Evolutionary conservation across 352 stramenopile species (phyloP), one percentile per base, ranked within the genome.

Genomic region (Phytophthora quininea): DNA sequence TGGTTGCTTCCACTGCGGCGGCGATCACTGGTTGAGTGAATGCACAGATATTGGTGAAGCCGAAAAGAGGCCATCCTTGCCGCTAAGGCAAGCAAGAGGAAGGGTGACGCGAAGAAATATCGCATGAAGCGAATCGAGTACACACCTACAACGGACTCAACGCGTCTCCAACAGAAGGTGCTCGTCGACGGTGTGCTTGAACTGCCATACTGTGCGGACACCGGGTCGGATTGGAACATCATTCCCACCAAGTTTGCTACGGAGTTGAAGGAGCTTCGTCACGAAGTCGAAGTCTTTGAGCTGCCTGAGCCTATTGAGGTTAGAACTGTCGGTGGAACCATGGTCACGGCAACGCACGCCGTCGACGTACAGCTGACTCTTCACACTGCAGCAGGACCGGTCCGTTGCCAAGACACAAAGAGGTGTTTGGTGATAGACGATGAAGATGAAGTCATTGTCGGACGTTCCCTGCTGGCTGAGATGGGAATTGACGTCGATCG

Each of bases 1-100:
- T 11, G 49, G 56, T 38, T 71, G 63, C n/a, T 66, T 62, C 37
- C 43, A 61, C 4, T 71, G 56, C 24, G 56, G 42, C 12, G 66
- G 66, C 14, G 49, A 71, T 9, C 51, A 65, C 19, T 69, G 62
- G 62, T 24, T 60, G 3, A 64, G 54, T 27, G n/a, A 58, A 30
- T 70, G 62, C 35, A 37, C 55, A 1, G 57, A 64, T 15, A 10
- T 67, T 27, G 55, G 56, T 29, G 63, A 71, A 19, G 19, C 60
- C 1, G 51, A 0, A 66, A 66, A 15, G 51, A 65, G 27, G n/a
- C 19, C 1, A 24, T 61, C 12, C 33, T 62, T 42, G 33, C 52
- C 35, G 35, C 5, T 11, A 40, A 40, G 10, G 35, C 35, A 40
- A 40, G 35, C 5, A 40, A 11, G 35, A 10, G 35, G 35, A 5